Percentiles rank a stretch among this genome's conserved stretches.
phyloP scores from a whole-genome alignment of 1,284 basidiomycete genomes.

The Fomitopsis pinicola region DNA sequence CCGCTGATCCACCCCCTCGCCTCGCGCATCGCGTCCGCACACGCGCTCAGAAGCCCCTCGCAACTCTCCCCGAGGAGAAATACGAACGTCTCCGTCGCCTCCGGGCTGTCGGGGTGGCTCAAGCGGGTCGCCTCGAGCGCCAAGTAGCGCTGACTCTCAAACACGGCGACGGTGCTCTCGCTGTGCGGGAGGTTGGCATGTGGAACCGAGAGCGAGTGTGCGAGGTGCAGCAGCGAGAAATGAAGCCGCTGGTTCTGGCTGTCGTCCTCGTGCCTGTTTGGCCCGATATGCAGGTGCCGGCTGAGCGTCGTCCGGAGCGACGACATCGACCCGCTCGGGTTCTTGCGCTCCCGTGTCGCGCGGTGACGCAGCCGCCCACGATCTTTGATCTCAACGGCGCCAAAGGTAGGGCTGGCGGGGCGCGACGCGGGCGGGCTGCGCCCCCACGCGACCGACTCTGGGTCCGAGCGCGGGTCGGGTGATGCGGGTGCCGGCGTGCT shows the following conservation, averaged over 20 bases:
- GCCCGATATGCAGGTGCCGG: slow-evolving; percentile 17
- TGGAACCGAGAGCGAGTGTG: slow-evolving; percentile 19
- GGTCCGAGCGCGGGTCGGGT: slow-evolving; percentile 6
- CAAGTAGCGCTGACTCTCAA: slow-evolving; percentile 76
- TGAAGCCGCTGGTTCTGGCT: slow-evolving; percentile 21
- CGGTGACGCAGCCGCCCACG: slow-evolving; percentile 6
- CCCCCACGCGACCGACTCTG: neutral
- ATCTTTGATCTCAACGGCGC: neutral
- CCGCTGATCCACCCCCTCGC: slow-evolving; percentile 50
- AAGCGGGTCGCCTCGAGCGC: slow-evolving; percentile 64
- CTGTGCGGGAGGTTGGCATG: slow-evolving; percentile 34
- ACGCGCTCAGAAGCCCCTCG: slow-evolving; percentile 50
- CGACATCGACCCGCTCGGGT: slow-evolving; percentile 3
- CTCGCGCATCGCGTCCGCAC: slow-evolving; percentile 41
- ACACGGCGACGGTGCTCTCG: slow-evolving; percentile 74
- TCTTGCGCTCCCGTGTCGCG: slow-evolving; percentile 7
- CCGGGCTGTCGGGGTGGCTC: slow-evolving; percentile 47
- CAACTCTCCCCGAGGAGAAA: slow-evolving; percentile 54
- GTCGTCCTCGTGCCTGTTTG: slow-evolving; percentile 16
- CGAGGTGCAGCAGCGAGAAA: slow-evolving; percentile 25
- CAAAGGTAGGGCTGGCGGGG: slow-evolving; percentile 3
- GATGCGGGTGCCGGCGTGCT: neutral
- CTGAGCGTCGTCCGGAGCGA: slow-evolving; percentile 18
- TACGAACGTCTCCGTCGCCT: slow-evolving; percentile 47
- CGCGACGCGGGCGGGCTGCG: neutral